Evolutionary conservation across 495 filamentous ascomycete genomes (phyloP), one percentile per base, ranked within the genome.

Genomic region (Penicillium waksmanii): DNA sequence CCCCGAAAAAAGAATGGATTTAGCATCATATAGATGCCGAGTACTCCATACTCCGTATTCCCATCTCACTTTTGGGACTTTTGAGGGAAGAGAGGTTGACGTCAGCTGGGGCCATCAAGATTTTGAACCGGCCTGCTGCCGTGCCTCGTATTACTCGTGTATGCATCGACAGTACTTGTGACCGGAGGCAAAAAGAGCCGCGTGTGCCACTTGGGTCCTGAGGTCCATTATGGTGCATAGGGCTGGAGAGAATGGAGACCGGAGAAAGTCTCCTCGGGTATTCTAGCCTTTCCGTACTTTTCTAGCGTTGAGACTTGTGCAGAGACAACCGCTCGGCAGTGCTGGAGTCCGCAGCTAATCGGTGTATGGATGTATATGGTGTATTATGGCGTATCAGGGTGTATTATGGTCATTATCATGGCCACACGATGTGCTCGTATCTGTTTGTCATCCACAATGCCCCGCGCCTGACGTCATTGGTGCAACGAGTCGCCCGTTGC

Each of bases 41-140:
- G 42, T 44, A 44, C 8, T 31, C 27, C 27, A 31, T 31, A 31
- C 27, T 31, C 27, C 6, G 27, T 8, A 9, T 5, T 31, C 7
- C 27, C 5, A 31, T 31, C 27, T 31, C 27, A 8, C 6, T 31
- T 31, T 31, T 31, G 27, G 27, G 27, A 31, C 27, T 7, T 31
- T 31, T 6, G 27, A 9, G 27, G 27, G 42, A 4, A 19, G 17
- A 44, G 3, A 44, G 12, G 6, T 44, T 44, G 42, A 44, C 42
- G 42, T 44, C 42, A 44, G 42, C 15, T 44, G 17, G 36, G 36
- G 42, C 42, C 42, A 44, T 38, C 36, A n/a, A n/a, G 11, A 38
- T 38, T 38, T 12, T 12, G 36, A 38, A n/a, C 36, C 10, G 12
- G 36, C 36, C 36, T 38, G 36, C 36, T 38, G 36, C 15, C 6